Evolutionary conservation across 2,329 filamentous ascomycete genomes (phyloP).

Genomic region (Talaromyces sp.): DNA sequence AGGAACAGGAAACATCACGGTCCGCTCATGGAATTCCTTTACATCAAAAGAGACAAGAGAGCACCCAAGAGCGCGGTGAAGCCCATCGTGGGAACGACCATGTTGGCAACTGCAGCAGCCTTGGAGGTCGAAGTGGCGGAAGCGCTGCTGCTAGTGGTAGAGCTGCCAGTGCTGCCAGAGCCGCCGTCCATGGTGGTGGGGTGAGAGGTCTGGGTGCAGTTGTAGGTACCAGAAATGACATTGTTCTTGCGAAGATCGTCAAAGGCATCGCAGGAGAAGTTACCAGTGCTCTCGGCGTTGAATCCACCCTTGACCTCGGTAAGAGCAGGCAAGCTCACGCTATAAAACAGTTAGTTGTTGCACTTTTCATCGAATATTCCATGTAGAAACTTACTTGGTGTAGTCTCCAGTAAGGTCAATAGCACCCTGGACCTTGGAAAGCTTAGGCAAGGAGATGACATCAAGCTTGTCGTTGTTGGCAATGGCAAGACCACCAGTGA

Average conservation of each 20-base stretch:
- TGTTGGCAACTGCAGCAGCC: slow-evolving; percentile 33
- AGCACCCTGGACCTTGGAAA: slow-evolving; percentile 69
- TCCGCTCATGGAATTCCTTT: slow-evolving; percentile 27
- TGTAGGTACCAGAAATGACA: slow-evolving; percentile 46
- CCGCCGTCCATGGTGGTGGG: slow-evolving; percentile 32
- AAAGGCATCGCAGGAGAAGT: slow-evolving; percentile 57
- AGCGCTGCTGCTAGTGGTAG: slow-evolving; percentile 15
- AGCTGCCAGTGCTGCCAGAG: slow-evolving; percentile 15
- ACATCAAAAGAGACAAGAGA: slow-evolving; percentile 44
- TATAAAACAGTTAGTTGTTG: slow-evolving; percentile 32
- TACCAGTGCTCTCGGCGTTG: slow-evolving; percentile 61
- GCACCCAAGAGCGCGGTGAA: slow-evolving; percentile 42
- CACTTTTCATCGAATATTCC: background rate
- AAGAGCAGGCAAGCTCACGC: slow-evolving; percentile 64
- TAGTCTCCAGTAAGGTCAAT: slow-evolving; percentile 83
- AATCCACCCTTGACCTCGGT: slow-evolving; percentile 66
- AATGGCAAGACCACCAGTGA: slow-evolving; percentile 76
- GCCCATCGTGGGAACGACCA: slow-evolving; percentile 36
- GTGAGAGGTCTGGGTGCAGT: slow-evolving; percentile 38
- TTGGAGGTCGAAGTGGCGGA: slow-evolving; percentile 28
- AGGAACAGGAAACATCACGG: slow-evolving; percentile 31
- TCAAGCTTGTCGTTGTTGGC: slow-evolving; percentile 80
- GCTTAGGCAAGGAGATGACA: slow-evolving; percentile 61
- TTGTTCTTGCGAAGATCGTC: slow-evolving; percentile 36
- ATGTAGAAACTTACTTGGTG: slow-evolving; percentile 59